phyloP scores from a whole-genome alignment of 345 rosid genomes.

The Firmiana major region DNA sequence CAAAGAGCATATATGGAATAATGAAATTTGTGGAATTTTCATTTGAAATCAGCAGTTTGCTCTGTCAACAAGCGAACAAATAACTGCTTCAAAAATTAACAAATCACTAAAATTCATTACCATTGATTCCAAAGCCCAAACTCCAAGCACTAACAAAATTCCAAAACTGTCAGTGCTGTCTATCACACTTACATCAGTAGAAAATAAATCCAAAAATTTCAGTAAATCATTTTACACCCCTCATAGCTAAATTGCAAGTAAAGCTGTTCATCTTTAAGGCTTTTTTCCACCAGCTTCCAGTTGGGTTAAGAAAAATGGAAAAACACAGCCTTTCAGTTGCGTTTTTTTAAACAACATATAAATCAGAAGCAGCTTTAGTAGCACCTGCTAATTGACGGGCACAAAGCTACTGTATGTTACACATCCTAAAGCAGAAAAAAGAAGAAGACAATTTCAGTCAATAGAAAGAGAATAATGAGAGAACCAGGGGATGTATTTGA shows the following conservation, averaged over 20 bases:
- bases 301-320: background rate
- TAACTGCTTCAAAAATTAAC: background rate
- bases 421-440: background rate
- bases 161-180: background rate
- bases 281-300: background rate
- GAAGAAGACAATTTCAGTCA: background rate
- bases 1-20: background rate
- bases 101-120: background rate
- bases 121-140: background rate
- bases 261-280: background rate
- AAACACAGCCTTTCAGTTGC: background rate
- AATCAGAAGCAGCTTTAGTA: background rate
- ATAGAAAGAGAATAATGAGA: constrained; percentile 6
- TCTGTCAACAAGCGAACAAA: background rate
- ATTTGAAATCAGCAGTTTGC: background rate
- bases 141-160: background rate
- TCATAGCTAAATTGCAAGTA: background rate
- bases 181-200: background rate
- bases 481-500: constrained; percentile 81
- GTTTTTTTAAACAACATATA: background rate
- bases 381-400: background rate
- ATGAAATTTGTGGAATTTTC: background rate
- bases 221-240: background rate
- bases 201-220: background rate
- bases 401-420: background rate